A percentile compares a stretch with the other conserved stretches of the same genome.
These are phyloP conservation scores for Fusarium redolens DNA, from an alignment of 2,329 filamentous ascomycete genomes.

Conservation along the genomic window DNA sequence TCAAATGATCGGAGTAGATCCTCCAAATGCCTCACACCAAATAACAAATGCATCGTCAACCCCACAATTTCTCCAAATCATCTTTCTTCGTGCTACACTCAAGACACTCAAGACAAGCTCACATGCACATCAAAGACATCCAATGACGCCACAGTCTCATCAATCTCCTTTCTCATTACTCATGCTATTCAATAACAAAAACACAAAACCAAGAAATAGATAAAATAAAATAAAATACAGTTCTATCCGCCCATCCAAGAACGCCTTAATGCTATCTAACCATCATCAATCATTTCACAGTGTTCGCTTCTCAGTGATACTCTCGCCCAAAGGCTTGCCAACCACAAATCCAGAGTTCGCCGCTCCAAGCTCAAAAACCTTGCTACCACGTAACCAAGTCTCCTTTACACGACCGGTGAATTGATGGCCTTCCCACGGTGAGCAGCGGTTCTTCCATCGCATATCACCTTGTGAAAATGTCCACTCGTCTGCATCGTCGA, in stretches of 20 bases:
- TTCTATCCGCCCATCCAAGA: slow-evolving; percentile 1
- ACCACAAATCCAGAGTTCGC: slow-evolving; percentile 62
- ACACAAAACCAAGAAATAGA: background rate
- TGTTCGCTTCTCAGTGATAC: slow-evolving; percentile 70
- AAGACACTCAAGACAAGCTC: background rate
- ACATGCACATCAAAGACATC: slow-evolving; percentile 12
- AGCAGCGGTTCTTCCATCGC: slow-evolving; percentile 94
- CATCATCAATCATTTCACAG: background rate
- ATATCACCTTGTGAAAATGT: slow-evolving; percentile 80
- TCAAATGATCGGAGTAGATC: background rate
- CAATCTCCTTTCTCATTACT: slow-evolving; percentile 24
- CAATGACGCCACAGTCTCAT: slow-evolving; percentile 32
- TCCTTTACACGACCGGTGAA: slow-evolving; percentile 83
- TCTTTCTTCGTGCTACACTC: slow-evolving; percentile 10
- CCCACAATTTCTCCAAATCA: slow-evolving; percentile 36
- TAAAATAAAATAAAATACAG: background rate
- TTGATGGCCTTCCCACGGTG: slow-evolving; percentile 85
- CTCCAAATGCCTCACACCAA: slow-evolving; percentile 30
- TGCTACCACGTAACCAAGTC: slow-evolving; percentile 84
- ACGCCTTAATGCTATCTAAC: slow-evolving; percentile 20
- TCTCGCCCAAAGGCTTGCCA: slow-evolving; percentile 60
- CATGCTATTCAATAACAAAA: slow-evolving; percentile 1
- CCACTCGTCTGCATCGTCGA: slow-evolving; percentile 86
- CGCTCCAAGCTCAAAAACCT: slow-evolving; percentile 77
- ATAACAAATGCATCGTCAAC: background rate